Evolutionary conservation across 2,329 filamentous ascomycete species (phyloP).

Genomic region (Periconia digitata): DNA sequence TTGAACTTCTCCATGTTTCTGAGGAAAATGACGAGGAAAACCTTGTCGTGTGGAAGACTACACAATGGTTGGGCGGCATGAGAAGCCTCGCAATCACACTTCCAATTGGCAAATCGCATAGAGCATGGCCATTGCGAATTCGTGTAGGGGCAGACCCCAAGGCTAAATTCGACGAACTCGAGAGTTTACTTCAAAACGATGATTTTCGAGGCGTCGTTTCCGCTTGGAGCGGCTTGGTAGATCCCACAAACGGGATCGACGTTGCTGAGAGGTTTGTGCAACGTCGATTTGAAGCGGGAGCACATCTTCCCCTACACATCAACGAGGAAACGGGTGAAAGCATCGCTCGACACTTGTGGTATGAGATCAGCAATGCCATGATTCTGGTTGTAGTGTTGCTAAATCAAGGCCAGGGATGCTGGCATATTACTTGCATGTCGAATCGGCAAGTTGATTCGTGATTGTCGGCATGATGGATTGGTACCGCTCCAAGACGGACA

Average conservation of each 20-base stretch:
- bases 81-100: conserved; percentile 49
- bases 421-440: conserved; percentile 60
- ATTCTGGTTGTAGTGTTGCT: not conserved
- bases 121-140: conserved; percentile 44
- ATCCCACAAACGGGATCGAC: conserved; percentile 37
- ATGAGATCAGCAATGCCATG: conserved; percentile 16
- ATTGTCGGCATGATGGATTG: not conserved
- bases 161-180: conserved; percentile 29
- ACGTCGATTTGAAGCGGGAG: conserved; percentile 53
- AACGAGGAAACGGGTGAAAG: conserved; percentile 73
- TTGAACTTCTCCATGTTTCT: conserved; percentile 35
- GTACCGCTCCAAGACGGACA: not conserved
- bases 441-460: conserved; percentile 48
- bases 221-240: conserved; percentile 56
- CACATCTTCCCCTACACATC: conserved; percentile 50
- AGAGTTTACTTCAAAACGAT: conserved; percentile 24
- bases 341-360: conserved; percentile 73
- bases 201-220: conserved; percentile 55
- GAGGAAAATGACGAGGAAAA: conserved; percentile 22
- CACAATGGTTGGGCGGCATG: conserved; percentile 49
- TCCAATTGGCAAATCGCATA: conserved; percentile 41
- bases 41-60: conserved; percentile 45
- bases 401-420: conserved; percentile 53
- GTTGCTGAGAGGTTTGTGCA: conserved; percentile 57
- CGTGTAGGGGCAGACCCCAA: conserved; percentile 42